Percentiles rank a stretch among this genome's conserved stretches.
Conservation (phyloP, 768 basidiomycete species). For the Cantharellus cinnabarinus region DNA sequence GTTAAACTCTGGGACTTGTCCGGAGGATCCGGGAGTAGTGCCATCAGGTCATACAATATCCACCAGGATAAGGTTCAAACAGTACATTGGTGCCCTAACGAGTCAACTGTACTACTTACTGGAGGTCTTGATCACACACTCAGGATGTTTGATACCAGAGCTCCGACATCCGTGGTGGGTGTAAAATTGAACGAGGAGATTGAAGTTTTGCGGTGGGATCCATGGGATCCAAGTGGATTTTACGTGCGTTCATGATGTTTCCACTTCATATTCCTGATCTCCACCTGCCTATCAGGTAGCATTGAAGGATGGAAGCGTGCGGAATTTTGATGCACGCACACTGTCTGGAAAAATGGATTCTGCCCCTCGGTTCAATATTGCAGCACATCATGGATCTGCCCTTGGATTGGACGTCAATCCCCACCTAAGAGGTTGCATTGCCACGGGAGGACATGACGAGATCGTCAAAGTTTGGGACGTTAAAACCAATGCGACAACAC, state of each 20-base stretch:
- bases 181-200: constrained; percentile 79
- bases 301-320: constrained; percentile 81
- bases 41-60: constrained; percentile 66
- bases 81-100: constrained; percentile 82
- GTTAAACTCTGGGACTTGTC: constrained; percentile 93
- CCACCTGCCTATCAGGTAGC: constrained; percentile 39
- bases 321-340: constrained; percentile 80
- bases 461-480: constrained; percentile 69
- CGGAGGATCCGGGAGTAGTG: constrained; percentile 32
- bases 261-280: neutral
- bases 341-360: constrained; percentile 52
- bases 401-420: constrained; percentile 83
- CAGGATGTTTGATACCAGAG: constrained; percentile 79
- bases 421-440: constrained; percentile 74
- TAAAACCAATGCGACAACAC: constrained; percentile 30
- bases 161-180: constrained; percentile 66
- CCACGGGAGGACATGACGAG: constrained; percentile 88
- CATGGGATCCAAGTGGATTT: constrained; percentile 74
- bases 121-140: constrained; percentile 92
- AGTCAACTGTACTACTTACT: constrained; percentile 77
- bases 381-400: constrained; percentile 81
- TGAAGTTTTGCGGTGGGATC: constrained; percentile 88
- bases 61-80: constrained; percentile 93
- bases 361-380: constrained; percentile 65
- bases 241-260: constrained; percentile 34